Evolutionary conservation across 768 basidiomycete species (phyloP).

Genomic region (Pleurotus platypus): DNA sequence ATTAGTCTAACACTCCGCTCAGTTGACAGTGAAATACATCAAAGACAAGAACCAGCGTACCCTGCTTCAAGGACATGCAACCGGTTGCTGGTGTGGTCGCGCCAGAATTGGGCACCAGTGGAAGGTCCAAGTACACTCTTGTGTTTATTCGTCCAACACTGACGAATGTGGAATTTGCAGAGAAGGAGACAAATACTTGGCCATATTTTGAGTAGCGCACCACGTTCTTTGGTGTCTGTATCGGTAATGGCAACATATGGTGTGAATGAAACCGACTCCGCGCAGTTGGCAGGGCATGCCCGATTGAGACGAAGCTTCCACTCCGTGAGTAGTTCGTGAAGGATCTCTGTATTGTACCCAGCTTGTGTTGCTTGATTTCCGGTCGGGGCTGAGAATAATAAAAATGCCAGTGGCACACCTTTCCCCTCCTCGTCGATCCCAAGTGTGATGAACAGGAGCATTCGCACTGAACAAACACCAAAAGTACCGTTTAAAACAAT

Average conservation of each 20-base stretch:
- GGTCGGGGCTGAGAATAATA: slow-evolving; percentile 21
- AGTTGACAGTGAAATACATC: not conserved
- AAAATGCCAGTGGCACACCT: slow-evolving; percentile 26
- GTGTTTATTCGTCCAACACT: slow-evolving; percentile 29
- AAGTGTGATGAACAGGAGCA: slow-evolving; percentile 29
- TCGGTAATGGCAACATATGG: slow-evolving; percentile 25
- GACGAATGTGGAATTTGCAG: slow-evolving; percentile 34
- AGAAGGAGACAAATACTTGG: slow-evolving; percentile 26
- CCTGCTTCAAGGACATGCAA: slow-evolving; percentile 1
- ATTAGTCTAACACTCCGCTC: not conserved
- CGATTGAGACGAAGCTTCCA: slow-evolving; percentile 18
- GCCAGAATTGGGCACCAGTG: slow-evolving; percentile 8
- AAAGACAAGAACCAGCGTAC: not conserved
- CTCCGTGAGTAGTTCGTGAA: slow-evolving; percentile 16
- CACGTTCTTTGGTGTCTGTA: slow-evolving; percentile 29
- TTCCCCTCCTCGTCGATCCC: slow-evolving; percentile 20
- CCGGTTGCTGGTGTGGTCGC: not conserved
- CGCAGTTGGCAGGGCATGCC: not conserved
- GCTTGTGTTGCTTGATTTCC: slow-evolving; percentile 21
- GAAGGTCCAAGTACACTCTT: slow-evolving; percentile 7
- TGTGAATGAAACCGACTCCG: slow-evolving; percentile 11
- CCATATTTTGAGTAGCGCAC: slow-evolving; percentile 25
- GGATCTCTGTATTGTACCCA: slow-evolving; percentile 22
- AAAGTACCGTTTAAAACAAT: slow-evolving; percentile 19
- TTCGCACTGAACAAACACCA: slow-evolving; percentile 13